These are phyloP conservation scores for Aquilaria yunnanensis DNA, from an alignment of 345 rosid species.

Conservation along the genomic window DNA sequence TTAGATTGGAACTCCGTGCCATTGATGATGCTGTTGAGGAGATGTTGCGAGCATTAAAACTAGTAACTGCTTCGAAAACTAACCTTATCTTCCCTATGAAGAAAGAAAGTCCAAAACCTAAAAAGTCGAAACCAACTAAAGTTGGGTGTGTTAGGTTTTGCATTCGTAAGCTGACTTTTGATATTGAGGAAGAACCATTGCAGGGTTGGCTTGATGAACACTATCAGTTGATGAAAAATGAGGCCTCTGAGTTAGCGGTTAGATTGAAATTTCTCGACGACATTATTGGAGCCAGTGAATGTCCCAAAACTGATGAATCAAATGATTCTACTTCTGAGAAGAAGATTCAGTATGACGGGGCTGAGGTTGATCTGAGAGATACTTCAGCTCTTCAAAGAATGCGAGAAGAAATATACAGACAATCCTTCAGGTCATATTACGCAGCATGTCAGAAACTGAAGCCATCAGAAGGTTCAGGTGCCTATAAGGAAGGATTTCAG, in stretches of 20 bases:
- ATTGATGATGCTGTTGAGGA: constrained; percentile 93
- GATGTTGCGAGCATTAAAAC: constrained; percentile 72
- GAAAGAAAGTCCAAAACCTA: constrained; percentile 56
- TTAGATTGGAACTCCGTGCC: constrained; percentile 80
- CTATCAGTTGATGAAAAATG: constrained; percentile 63
- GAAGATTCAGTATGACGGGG: constrained; percentile 44
- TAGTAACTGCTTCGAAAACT: constrained; percentile 55
- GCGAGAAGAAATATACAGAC: constrained; percentile 55
- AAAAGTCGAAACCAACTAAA: constrained; percentile 48
- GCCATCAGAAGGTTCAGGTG: constrained; percentile 76
- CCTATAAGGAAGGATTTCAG: constrained; percentile 65
- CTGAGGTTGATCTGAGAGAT: constrained; percentile 51
- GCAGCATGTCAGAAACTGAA: constrained; percentile 67
- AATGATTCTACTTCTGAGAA: constrained; percentile 40
- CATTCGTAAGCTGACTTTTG: constrained; percentile 59
- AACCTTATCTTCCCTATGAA: constrained; percentile 43
- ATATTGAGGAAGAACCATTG: constrained; percentile 92
- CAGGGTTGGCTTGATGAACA: constrained; percentile 99
- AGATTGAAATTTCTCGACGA: constrained; percentile 75
- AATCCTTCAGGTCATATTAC: constrained; percentile 69
- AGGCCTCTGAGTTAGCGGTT: constrained; percentile 77
- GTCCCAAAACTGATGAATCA: constrained; percentile 41
- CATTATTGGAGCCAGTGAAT: constrained; percentile 28
- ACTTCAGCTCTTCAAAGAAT: constrained; percentile 42
- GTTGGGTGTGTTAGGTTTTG: constrained; percentile 63